Base-by-base conservation (phyloP, 352 stramenopile genomes). In the Plasmopara halstedii region DNA sequence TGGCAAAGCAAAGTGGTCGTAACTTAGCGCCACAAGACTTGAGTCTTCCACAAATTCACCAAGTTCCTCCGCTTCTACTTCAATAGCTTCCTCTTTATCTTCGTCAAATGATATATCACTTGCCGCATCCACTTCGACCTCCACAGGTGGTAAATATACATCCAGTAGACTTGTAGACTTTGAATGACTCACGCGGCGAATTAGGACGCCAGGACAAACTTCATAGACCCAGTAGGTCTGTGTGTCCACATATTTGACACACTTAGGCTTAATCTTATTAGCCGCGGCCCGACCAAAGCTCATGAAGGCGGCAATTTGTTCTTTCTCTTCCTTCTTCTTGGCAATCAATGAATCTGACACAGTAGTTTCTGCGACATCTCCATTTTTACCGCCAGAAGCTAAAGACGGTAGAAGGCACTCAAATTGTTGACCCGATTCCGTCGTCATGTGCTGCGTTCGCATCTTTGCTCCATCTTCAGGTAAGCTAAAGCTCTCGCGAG, bases 321-420 rank as follows among this genome's bases (percentile, higher is more conserved):
- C 35, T 14, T 55, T 33, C 15, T 50, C 27, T 22, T 46, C 37
- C 3, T 19, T 46, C 21, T 63, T 33, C 19, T 46, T 33, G 2
- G 42, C 29, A 43, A 45, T 36, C 15, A 51, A 8, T 13, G 34
- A 14, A 1, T 45, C 15, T n/a, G 48, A 10, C 23, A 14, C 25
- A 17, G 23, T 31, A 2, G 6, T 14, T 31, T 11, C 13, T 19
- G 1, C 18, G 10, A 45, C 17, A 23, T 14, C 22, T 22, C 42
- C 4, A 2, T 27, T 42, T 15, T 53, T 39, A 6, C 31, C 35
- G 27, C 57, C 43, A 9, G 52, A 42, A 3, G 26, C 39, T 1
- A 70, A 54, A 17, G 70, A 46, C 25, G 78, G 78, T 39, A 89
- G 37, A 42, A 85, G 87, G 40, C 78, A 89, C 64, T 87, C 71